phyloP scores from a whole-genome alignment of 192 early-diverging fungal genomes.

The Rhizophlyctis rosea region DNA sequence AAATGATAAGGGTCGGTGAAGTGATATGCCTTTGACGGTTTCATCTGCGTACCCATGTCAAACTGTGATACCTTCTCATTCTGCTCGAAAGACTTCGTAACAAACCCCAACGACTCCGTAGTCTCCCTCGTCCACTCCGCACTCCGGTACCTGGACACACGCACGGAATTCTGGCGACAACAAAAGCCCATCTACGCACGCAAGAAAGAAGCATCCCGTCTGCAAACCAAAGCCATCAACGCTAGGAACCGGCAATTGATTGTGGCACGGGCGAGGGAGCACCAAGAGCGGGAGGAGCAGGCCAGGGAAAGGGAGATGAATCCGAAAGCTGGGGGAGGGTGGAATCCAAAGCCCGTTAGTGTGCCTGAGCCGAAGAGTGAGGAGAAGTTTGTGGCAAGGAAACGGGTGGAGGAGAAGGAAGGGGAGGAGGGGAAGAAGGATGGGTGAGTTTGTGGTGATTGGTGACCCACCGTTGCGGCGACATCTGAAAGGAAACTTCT shows the following conservation, averaged over 20 bases:
- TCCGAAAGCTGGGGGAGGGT: too few species aligned
- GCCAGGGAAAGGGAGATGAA: too few species aligned
- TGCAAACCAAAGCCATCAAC: slow-evolving; percentile 16
- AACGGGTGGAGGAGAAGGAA: too few species aligned
- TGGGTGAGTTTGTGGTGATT: too few species aligned
- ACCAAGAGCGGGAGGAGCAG: background rate
- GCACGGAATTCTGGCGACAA: slow-evolving; percentile 55
- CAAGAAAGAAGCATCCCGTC: slow-evolving; percentile 29
- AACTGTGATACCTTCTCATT: slow-evolving; percentile 5
- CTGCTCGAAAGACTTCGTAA: slow-evolving; percentile 47
- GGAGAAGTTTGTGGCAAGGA: too few species aligned
- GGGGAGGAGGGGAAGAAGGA: too few species aligned
- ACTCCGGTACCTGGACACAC: slow-evolving; percentile 42
- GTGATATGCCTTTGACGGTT: too few species aligned
- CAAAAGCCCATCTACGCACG: slow-evolving; percentile 54
- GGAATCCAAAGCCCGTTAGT: too few species aligned
- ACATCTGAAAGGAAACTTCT: too few species aligned
- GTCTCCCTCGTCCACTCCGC: slow-evolving; percentile 33
- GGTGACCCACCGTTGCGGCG: too few species aligned
- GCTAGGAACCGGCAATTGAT: background rate
- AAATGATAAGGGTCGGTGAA: slow-evolving; percentile 46
- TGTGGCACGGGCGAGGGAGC: background rate
- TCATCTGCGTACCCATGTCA: background rate
- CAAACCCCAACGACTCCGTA: slow-evolving; percentile 45
- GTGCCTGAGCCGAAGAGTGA: too few species aligned